These are phyloP conservation scores for Cicer cuneatum DNA, from an alignment of 306 rosid genomes.

Conservation along the genomic window DNA sequence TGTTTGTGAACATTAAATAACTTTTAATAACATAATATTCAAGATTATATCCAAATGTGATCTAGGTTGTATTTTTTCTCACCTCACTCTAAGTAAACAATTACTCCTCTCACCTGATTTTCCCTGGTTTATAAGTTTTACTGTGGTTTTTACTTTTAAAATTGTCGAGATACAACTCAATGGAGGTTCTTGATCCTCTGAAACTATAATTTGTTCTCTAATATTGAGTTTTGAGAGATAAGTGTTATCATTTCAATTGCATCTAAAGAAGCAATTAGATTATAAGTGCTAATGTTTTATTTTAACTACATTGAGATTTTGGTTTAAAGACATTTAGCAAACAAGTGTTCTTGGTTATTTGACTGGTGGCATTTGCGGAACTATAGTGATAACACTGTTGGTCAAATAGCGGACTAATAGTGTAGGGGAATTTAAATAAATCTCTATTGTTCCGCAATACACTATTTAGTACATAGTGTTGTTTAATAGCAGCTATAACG, in stretches of 20 bases:
- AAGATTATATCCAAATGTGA: neutral
- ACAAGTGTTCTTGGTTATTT: constrained; percentile 20
- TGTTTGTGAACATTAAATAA: neutral
- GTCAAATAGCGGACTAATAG: no score
- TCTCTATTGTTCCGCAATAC: no score
- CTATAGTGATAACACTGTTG: neutral
- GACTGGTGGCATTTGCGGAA: neutral
- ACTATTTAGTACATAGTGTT: no score
- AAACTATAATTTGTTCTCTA: constrained; percentile 17
- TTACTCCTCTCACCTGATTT: neutral
- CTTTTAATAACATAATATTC: no score
- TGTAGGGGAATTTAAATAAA: no score
- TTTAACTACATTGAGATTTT: constrained; percentile 3
- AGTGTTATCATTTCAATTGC: neutral
- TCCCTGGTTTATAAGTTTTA: neutral
- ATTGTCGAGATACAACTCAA: neutral
- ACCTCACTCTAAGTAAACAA: neutral
- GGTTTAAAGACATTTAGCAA: neutral
- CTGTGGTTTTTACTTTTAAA: neutral
- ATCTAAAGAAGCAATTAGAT: neutral
- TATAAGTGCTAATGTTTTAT: neutral
- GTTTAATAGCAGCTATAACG: no score
- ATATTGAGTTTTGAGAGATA: constrained; percentile 8
- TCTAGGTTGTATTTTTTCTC: neutral
- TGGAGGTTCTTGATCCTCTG: constrained; percentile 17